A percentile compares a stretch with the other conserved stretches of the same genome.
These are phyloP conservation scores for Nidula microcarpa DNA, from an alignment of 768 basidiomycete genomes.

Conservation along the genomic window DNA sequence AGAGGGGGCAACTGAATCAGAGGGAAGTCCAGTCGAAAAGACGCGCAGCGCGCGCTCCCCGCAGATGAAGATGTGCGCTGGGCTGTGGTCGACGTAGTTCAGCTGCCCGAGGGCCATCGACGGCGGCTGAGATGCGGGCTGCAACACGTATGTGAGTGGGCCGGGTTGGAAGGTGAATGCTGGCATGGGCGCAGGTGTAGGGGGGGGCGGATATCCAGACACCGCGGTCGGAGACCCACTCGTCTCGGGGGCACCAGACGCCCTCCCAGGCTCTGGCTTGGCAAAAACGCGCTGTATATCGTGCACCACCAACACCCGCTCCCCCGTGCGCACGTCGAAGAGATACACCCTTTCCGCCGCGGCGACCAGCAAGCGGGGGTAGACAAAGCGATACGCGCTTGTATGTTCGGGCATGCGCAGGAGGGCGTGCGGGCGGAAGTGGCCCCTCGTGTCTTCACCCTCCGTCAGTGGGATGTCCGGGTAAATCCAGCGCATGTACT, in stretches of 20 bases:
- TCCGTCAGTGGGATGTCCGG: too few relatives aligned
- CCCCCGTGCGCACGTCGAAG: conserved; percentile 57
- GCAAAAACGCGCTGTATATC: conserved; percentile 23
- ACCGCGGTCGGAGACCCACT: too few relatives aligned
- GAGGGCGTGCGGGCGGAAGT: conserved; percentile 62
- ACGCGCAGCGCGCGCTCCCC: conserved; percentile 44
- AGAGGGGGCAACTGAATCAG: too few relatives aligned
- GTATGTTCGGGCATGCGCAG: conserved; percentile 41
- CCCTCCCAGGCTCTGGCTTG: too few relatives aligned
- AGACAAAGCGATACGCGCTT: conserved; percentile 63
- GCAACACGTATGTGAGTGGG: not conserved
- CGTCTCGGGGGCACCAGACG: too few relatives aligned
- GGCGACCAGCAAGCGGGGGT: conserved; percentile 59
- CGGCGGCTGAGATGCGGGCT: not conserved
- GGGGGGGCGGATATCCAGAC: too few relatives aligned
- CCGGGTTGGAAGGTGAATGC: not conserved
- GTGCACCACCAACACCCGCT: conserved; percentile 43
- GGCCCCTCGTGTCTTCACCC: conserved; percentile 28
- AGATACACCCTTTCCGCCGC: conserved; percentile 43
- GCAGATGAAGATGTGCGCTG: conserved; percentile 58
- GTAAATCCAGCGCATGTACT: too few relatives aligned
- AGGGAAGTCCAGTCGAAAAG: conserved; percentile 24
- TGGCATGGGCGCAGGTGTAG: not conserved
- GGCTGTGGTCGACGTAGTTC: conserved; percentile 65
- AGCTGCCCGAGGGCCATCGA: conserved; percentile 30